Base-by-base conservation (phyloP, 2,329 filamentous ascomycete genomes). In the Diaporthe citriasiana region DNA sequence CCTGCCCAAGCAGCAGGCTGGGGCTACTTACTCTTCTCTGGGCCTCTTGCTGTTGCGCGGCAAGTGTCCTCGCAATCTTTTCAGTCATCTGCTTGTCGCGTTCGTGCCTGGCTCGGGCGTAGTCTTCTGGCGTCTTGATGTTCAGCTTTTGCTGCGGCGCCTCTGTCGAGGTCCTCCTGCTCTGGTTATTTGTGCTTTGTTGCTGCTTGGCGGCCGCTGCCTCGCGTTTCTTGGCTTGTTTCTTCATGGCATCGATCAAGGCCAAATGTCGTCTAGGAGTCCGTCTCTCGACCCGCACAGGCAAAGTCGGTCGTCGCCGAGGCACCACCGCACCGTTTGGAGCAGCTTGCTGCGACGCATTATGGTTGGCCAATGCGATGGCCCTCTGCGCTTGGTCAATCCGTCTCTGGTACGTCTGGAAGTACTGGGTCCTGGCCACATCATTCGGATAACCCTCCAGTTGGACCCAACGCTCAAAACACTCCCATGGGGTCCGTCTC, bases 381-480 rank as follows among this genome's bases (percentile, higher is more conserved):
- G 85, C 82, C 56, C 87, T 84, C 78, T 92, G 90, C 0, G 90
- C 91, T 12, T 86, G 83, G 72, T 92, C 89, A 38, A 93, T 91
- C 38, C 91, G 85, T 13, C 84, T 84, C 76, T 90, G 91, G 80
- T 92, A 93, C 1, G 89, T 84, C 79, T 95, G 94, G 87, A 98
- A 99, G 82, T 98, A 99, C 57, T 95, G 93, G 0, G 95, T 98
- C 84, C 98, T 98, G 25, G 93, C 92, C 93, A 98, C 97, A 77
- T 99, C 97, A 15, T 93, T 91, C 6, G 97, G 96, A 50, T 98
- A 87, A 1, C 95, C 95, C 84, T 98, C 97, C 17, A 98, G 86
- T 78, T 94, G 92, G 71, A 98, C 93, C 96, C 96, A 99, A 56
- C 97, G 91, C 83, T 99, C 97, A 79, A 99, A 99, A 81, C 97